phyloP scores from a whole-genome alignment of 2,329 filamentous ascomycete species.

The Cytospora chrysosperma region DNA sequence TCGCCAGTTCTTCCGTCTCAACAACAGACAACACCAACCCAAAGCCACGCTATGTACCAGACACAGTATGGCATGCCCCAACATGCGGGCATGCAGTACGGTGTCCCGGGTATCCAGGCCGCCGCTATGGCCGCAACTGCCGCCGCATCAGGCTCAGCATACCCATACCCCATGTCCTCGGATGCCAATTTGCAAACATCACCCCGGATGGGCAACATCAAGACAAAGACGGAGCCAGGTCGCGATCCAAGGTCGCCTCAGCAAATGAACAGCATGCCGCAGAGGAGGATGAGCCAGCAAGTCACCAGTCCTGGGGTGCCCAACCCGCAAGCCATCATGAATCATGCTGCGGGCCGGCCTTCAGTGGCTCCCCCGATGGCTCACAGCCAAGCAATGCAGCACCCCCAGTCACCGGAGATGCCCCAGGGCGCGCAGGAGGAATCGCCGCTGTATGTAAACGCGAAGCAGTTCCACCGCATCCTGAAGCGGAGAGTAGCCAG shows the following conservation, averaged over 20 bases:
- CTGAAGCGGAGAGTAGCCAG: constrained; percentile 90
- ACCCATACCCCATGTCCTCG: constrained; percentile 66
- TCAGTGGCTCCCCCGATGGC: constrained; percentile 58
- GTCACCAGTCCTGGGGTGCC: constrained; percentile 73
- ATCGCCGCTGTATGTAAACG: constrained; percentile 94
- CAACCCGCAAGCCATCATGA: constrained; percentile 74
- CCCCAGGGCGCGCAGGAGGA: constrained; percentile 74
- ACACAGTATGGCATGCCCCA: constrained; percentile 73
- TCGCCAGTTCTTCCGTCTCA: constrained; percentile 81
- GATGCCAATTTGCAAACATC: constrained; percentile 72
- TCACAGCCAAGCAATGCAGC: constrained; percentile 63
- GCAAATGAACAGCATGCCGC: constrained; percentile 63
- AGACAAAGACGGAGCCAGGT: constrained; percentile 64
- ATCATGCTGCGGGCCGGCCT: constrained; percentile 55
- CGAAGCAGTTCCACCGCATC: constrained; percentile 97
- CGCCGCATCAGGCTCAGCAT: constrained; percentile 79
- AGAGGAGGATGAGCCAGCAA: constrained; percentile 67
- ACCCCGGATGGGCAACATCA: constrained; percentile 69
- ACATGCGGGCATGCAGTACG: constrained; percentile 73
- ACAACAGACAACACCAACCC: constrained; percentile 64
- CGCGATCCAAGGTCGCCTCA: constrained; percentile 75
- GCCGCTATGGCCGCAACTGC: constrained; percentile 91
- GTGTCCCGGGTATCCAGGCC: constrained; percentile 78
- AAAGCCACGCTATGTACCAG: constrained; percentile 76
- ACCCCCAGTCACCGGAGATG: constrained; percentile 77